Conservation (phyloP, 176 grass and related monocot species). For the Zoysia pacifica region DNA sequence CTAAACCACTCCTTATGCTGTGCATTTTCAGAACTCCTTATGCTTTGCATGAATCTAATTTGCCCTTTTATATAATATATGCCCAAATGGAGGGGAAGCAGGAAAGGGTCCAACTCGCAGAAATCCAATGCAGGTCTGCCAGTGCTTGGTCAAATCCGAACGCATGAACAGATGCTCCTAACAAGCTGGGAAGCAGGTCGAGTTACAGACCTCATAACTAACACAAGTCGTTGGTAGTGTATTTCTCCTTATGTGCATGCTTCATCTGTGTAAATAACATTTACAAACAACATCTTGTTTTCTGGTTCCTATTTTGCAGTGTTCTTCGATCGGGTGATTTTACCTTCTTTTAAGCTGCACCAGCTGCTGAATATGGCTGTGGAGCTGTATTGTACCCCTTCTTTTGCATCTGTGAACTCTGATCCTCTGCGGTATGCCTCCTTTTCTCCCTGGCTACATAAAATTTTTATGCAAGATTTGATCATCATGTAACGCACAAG, state of each 20-base stretch:
- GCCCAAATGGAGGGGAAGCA: constrained; percentile 20
- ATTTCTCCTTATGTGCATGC: constrained; percentile 28
- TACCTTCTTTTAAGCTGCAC: constrained; percentile 14
- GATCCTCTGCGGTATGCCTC: background rate
- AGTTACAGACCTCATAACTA: constrained; percentile 36
- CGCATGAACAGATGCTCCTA: constrained; percentile 17
- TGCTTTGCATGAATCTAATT: too few species aligned
- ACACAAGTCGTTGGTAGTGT: constrained; percentile 21
- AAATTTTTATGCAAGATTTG: background rate
- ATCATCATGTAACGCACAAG: constrained; percentile 11
- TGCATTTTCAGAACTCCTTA: constrained; percentile 35
- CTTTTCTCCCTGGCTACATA: constrained; percentile 10
- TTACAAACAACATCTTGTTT: background rate
- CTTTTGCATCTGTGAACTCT: background rate
- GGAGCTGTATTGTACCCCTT: background rate
- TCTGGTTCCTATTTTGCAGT: constrained; percentile 20
- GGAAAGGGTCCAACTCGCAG: constrained; percentile 27
- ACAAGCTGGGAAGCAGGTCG: constrained; percentile 33
- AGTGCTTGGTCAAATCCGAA: constrained; percentile 27
- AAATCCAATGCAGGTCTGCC: constrained; percentile 8
- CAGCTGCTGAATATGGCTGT: constrained; percentile 6
- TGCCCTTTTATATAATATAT: constrained; percentile 25
- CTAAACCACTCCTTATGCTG: constrained; percentile 6
- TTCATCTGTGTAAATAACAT: constrained; percentile 41
- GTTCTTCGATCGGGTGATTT: constrained; percentile 25